These are phyloP conservation scores for Cucumis hystrix DNA, from an alignment of 306 rosid genomes.

Conservation along the genomic window DNA sequence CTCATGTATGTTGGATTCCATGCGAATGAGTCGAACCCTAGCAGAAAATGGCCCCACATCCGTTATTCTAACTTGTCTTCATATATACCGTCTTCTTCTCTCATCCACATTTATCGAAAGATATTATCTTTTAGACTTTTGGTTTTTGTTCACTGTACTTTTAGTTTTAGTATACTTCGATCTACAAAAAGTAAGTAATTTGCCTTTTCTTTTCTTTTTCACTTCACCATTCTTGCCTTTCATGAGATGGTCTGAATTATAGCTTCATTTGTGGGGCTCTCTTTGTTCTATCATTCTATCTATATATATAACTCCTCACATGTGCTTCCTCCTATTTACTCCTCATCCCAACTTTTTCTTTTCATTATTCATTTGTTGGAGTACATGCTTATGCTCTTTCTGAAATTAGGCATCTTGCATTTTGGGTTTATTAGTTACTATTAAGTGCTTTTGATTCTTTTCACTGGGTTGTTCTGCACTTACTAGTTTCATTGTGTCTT, in stretches of 20 bases:
- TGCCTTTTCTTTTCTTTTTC: conserved; percentile 8
- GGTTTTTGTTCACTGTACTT: neutral
- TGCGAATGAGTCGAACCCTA: conserved; percentile 9
- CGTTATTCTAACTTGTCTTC: conserved; percentile 21
- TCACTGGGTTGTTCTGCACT: neutral
- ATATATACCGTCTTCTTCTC: neutral
- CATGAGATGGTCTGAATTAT: conserved; percentile 28
- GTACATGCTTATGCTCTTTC: neutral
- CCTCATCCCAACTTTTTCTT: conserved; percentile 6
- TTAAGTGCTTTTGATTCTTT: neutral
- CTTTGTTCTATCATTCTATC: neutral
- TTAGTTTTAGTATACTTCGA: neutral
- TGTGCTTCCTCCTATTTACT: conserved; percentile 2
- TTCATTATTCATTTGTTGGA: neutral
- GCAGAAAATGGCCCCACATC: conserved; percentile 13
- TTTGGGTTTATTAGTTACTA: conserved; percentile 4
- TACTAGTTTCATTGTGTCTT: neutral
- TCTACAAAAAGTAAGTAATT: neutral
- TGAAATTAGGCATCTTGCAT: neutral
- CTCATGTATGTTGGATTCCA: neutral
- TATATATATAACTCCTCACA: conserved; percentile 13
- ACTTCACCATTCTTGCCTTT: conserved; percentile 21
- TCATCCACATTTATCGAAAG: neutral
- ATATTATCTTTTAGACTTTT: neutral
- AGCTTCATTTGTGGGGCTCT: neutral